Conservation (phyloP, 2,329 filamentous ascomycete species). For the Aspergillus sp. region DNA sequence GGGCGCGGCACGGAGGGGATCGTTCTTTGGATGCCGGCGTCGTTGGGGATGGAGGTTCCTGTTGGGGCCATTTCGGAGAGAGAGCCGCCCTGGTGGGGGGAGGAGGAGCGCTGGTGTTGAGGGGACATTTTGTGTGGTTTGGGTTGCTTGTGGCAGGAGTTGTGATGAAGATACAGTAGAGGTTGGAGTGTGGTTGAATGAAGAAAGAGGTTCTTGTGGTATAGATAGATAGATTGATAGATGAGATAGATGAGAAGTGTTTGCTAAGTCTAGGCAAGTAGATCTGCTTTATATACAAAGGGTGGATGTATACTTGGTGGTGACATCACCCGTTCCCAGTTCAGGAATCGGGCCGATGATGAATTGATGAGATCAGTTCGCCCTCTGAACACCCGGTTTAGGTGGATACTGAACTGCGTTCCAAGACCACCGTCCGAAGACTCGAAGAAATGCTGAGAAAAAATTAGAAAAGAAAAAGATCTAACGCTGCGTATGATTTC, state of each 20-base stretch:
- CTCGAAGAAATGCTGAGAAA: too few relatives aligned
- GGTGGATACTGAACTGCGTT: background rate
- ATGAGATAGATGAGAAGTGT: too few relatives aligned
- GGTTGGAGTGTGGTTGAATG: background rate
- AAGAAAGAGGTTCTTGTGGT: too few relatives aligned
- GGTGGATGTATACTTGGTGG: background rate
- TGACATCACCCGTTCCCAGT: background rate
- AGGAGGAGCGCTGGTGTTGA: background rate
- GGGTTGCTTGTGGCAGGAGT: background rate
- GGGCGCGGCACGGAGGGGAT: constrained; percentile 52
- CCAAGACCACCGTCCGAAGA: background rate
- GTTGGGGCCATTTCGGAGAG: constrained; percentile 41
- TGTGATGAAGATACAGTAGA: background rate
- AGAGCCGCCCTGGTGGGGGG: constrained; percentile 35
- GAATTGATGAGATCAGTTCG: background rate
- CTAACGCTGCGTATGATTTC: background rate
- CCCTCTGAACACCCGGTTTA: background rate
- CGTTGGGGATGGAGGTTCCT: constrained; percentile 45
- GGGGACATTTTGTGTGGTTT: background rate
- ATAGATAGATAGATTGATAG: too few relatives aligned
- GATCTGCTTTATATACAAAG: background rate
- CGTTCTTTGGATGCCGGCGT: constrained; percentile 45
- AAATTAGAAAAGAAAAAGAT: too few relatives aligned
- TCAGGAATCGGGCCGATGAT: background rate
- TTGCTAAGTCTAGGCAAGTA: too few relatives aligned